Conservation (phyloP, 2,329 filamentous ascomycete genomes). For the Metarhizium sp. region DNA sequence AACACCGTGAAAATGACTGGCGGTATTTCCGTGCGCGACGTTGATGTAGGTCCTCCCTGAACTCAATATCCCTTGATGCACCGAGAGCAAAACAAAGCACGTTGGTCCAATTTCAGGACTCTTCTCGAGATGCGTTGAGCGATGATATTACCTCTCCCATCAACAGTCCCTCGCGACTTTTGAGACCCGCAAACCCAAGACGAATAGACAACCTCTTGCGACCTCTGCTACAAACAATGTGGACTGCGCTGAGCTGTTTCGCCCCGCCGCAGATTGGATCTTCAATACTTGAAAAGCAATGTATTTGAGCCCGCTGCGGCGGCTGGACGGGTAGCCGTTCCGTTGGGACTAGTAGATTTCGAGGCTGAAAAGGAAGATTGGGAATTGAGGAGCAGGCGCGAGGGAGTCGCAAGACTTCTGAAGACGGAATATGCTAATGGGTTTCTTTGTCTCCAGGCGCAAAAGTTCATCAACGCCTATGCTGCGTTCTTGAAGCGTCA, state of each 20-base stretch:
- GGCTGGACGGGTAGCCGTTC: not conserved
- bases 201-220: not conserved
- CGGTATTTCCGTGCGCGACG: conserved; percentile 76
- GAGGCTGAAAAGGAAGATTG: conserved; percentile 10
- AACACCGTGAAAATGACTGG: conserved; percentile 65
- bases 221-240: not conserved
- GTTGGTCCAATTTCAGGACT: not conserved
- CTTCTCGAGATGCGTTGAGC: not conserved
- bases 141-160: not conserved
- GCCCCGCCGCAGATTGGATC: not conserved
- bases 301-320: not conserved
- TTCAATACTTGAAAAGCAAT: not conserved
- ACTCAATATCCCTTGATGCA: conserved; percentile 1
- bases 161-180: conserved; percentile 1
- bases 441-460: conserved; percentile 51
- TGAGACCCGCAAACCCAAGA: conserved; percentile 2
- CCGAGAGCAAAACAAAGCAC: not conserved
- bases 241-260: not conserved
- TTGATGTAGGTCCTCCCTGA: conserved; percentile 57
- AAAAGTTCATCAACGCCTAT: conserved; percentile 84
- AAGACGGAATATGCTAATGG: conserved; percentile 68
- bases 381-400: conserved; percentile 53
- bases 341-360: conserved; percentile 3
- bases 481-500: conserved; percentile 87
- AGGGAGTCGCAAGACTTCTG: conserved; percentile 66